phyloP scores from a whole-genome alignment of 1,139 yeast species.

The Sugiyamaella novakii region DNA sequence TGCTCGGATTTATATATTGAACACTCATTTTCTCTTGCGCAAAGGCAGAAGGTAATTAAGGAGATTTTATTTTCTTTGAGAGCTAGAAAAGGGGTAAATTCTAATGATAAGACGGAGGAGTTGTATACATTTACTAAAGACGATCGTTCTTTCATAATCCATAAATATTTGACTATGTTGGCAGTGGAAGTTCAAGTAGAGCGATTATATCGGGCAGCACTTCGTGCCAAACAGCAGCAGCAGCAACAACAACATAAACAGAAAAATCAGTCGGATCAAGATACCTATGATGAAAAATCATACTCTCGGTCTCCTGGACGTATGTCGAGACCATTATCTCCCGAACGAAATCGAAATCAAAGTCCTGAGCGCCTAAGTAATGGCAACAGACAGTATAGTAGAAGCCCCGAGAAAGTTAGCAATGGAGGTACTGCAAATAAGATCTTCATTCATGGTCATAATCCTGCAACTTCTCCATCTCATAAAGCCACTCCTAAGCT shows the following conservation, averaged over 20 bases:
- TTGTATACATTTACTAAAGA: conserved; percentile 41
- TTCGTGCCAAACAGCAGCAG: conserved; percentile 31
- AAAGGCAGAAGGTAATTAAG: conserved; percentile 43
- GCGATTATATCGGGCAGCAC: conserved; percentile 54
- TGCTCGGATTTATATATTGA: conserved; percentile 56
- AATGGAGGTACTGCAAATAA: neutral
- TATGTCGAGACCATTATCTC: neutral
- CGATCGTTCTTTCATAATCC: conserved; percentile 51
- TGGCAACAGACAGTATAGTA: neutral
- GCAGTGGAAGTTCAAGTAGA: conserved; percentile 66
- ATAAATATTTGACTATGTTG: conserved; percentile 50
- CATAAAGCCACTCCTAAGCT: conserved; percentile 13
- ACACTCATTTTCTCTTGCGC: conserved; percentile 47
- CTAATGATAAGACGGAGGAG: conserved; percentile 8
- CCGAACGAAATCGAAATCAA: conserved; percentile 2
- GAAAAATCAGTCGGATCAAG: neutral
- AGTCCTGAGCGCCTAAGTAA: conserved; percentile 7
- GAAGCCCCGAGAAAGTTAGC: conserved; percentile 6
- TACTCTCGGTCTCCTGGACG: conserved; percentile 5
- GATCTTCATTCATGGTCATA: conserved; percentile 13
- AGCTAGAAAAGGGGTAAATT: neutral
- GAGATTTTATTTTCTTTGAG: conserved; percentile 36
- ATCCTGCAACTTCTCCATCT: neutral
- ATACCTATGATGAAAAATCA: neutral
- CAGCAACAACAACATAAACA: conserved; percentile 3